Base-by-base conservation (phyloP, 2,329 filamentous ascomycete species). In the Sodiomyces alkalinus region DNA sequence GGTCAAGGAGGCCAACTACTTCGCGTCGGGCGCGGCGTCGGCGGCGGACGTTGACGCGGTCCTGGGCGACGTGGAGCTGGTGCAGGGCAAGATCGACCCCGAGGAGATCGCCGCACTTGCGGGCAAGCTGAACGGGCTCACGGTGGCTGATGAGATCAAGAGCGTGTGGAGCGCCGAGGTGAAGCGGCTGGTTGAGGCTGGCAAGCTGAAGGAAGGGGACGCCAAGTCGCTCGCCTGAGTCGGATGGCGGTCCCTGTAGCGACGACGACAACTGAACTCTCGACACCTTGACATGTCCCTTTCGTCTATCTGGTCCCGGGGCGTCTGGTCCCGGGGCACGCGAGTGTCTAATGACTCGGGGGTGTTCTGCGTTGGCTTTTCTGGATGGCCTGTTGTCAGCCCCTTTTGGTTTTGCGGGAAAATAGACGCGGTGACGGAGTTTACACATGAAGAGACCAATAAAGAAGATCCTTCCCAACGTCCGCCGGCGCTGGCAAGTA, bases 1-100 rank as follows among this genome's bases (percentile, higher is more conserved):
- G 40, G 80, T 87, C 58, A 98, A 98, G 69, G 90, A 98, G 42
- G 86, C 81, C 46, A 94, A 94, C 68, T 98, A 98, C 74, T 94
- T 98, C 54, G 67, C 64, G 32, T 62, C 62, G 13, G 79, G 75
- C 30, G 79, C 86, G 34, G 61, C 76, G 16, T 68, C 79, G n/a
- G 64, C 81, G 10, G 60, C 71, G 8, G 72, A 82, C 49, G 82
- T 98, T 41, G 86, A 96, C 47, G 60, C 65, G 18, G 82, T 90
- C 2, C 67, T 96, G 20, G 69, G 68, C 44, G 87, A 94, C 41
- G 80, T 92, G 27, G 92, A 98, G 48, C 60, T 78, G 14, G 58
- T 98, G 35, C 83, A 93, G 59, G 64, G 65, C 56, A 92, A 87
- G 70, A 74, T 93, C 41, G 86, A 93, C 41, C 62, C 80, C 31